Percentiles rank a stretch among this genome's conserved stretches.
Evolutionary conservation across 2,329 filamentous ascomycete genomes (phyloP).

Genomic region (Ophiosphaerella narmari): DNA sequence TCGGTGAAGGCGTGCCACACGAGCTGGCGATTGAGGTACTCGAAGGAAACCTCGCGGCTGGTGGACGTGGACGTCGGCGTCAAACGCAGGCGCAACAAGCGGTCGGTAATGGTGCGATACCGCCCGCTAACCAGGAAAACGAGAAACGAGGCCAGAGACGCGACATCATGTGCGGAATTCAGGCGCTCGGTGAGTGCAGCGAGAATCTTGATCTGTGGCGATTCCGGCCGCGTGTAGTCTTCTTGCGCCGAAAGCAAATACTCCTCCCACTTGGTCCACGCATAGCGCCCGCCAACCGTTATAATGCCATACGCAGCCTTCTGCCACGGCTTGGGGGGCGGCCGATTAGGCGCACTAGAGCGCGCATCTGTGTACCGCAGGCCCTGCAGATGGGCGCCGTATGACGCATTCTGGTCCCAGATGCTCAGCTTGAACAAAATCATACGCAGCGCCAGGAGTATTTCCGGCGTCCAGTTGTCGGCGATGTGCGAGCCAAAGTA

Average conservation of each 20-base stretch:
- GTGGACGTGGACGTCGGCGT: slow-evolving; percentile 83
- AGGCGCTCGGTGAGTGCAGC: slow-evolving; percentile 70
- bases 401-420: slow-evolving; percentile 95
- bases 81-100: slow-evolving; percentile 80
- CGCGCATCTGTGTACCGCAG: slow-evolving; percentile 87
- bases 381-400: slow-evolving; percentile 91
- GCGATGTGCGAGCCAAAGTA: slow-evolving; percentile 78
- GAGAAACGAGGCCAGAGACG: slow-evolving; percentile 83
- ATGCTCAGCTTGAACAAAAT: slow-evolving; percentile 92
- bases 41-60: slow-evolving; percentile 90
- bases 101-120: slow-evolving; percentile 88
- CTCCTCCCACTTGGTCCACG: slow-evolving; percentile 89
- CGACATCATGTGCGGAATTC: slow-evolving; percentile 77
- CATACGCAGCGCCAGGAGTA: slow-evolving; percentile 74
- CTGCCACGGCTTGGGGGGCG: slow-evolving; percentile 77
- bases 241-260: slow-evolving; percentile 79
- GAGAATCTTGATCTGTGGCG: slow-evolving; percentile 60
- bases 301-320: slow-evolving; percentile 82
- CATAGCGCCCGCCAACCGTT: slow-evolving; percentile 86
- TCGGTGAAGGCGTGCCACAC: slow-evolving; percentile 99
- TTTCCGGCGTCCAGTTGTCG: slow-evolving; percentile 87
- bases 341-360: slow-evolving; percentile 55
- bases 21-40: slow-evolving; percentile 95
- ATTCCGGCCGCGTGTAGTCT: slow-evolving; percentile 65
- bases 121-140: slow-evolving; percentile 89